A percentile compares a stretch with the other conserved stretches of the same genome.
These are phyloP conservation scores for Macadamia tetraphylla DNA, from an alignment of 164 flowering plant genomes.

Conservation along the genomic window DNA sequence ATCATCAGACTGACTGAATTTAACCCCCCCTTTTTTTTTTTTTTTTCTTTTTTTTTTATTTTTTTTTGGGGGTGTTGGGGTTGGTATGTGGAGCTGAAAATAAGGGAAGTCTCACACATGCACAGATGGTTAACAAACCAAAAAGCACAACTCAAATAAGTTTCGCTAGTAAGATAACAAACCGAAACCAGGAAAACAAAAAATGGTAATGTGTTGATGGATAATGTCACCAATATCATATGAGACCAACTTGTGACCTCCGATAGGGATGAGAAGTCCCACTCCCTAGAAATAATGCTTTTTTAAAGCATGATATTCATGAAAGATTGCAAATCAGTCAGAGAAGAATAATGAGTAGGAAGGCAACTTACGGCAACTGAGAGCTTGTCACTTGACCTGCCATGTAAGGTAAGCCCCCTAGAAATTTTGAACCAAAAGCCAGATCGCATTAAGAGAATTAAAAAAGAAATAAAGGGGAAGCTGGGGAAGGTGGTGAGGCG, in stretches of 20 bases:
- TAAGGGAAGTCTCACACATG: too few species aligned
- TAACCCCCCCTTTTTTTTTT: too few species aligned
- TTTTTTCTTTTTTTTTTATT: too few species aligned
- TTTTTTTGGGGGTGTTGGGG: too few species aligned
- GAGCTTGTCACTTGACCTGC: constrained; percentile 46
- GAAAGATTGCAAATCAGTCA: background rate
- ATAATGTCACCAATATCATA: background rate
- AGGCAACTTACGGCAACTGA: constrained; percentile 60
- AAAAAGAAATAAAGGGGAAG: background rate
- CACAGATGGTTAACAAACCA: too few species aligned
- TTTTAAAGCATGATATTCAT: background rate
- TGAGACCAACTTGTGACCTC: background rate
- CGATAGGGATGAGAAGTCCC: too few species aligned
- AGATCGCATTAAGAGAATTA: constrained; percentile 1
- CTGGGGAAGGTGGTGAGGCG: too few species aligned
- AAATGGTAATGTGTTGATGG: background rate
- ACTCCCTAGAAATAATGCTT: background rate
- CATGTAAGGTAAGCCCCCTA: constrained; percentile 60
- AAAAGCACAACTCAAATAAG: too few species aligned
- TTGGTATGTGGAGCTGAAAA: too few species aligned
- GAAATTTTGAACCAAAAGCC: constrained; percentile 8
- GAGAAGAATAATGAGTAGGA: background rate
- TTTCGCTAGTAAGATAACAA: too few species aligned
- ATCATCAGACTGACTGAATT: too few species aligned
- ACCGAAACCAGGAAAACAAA: background rate